A percentile compares a stretch with the other conserved stretches of the same genome.
phyloP scores from a whole-genome alignment of 352 stramenopile genomes.

The Phytophthora vignae region DNA sequence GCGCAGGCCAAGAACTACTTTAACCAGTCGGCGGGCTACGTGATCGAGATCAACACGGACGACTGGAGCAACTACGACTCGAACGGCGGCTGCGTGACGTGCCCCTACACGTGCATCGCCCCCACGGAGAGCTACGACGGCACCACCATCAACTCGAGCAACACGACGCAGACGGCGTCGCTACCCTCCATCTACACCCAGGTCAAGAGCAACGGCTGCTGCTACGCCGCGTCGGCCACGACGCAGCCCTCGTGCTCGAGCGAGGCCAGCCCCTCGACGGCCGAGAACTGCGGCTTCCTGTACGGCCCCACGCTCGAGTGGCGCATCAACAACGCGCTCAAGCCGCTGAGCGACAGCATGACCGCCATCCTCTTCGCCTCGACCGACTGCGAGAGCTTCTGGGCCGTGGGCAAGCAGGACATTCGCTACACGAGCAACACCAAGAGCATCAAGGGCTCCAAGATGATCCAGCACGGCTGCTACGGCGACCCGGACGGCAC shows the following conservation, averaged over 20 bases:
- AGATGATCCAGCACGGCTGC: slow-evolving; percentile 88
- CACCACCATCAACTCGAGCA: slow-evolving; percentile 82
- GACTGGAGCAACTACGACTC: slow-evolving; percentile 88
- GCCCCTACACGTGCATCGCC: slow-evolving; percentile 87
- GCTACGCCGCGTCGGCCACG: slow-evolving; percentile 66
- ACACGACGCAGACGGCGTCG: slow-evolving; percentile 72
- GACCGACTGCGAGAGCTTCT: slow-evolving; percentile 88
- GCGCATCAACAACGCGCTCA: slow-evolving; percentile 75
- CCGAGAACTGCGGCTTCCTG: slow-evolving; percentile 85
- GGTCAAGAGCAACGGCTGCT: slow-evolving; percentile 80
- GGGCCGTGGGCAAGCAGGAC: slow-evolving; percentile 77
- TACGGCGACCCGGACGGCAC: slow-evolving; percentile 69
- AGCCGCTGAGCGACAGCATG: slow-evolving; percentile 52
- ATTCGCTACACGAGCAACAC: slow-evolving; percentile 81
- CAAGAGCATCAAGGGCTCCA: slow-evolving; percentile 76
- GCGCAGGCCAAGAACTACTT: slow-evolving; percentile 52
- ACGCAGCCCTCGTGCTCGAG: slow-evolving; percentile 69
- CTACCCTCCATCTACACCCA: slow-evolving; percentile 80
- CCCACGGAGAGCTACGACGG: slow-evolving; percentile 75
- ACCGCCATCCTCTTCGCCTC: slow-evolving; percentile 86
- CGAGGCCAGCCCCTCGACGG: slow-evolving; percentile 63
- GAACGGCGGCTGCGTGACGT: slow-evolving; percentile 88
- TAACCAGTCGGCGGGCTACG: slow-evolving; percentile 75
- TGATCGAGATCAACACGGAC: slow-evolving; percentile 72
- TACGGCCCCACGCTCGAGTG: slow-evolving; percentile 87